Conservation (phyloP, 306 rosid genomes). For the Malus fusca region DNA sequence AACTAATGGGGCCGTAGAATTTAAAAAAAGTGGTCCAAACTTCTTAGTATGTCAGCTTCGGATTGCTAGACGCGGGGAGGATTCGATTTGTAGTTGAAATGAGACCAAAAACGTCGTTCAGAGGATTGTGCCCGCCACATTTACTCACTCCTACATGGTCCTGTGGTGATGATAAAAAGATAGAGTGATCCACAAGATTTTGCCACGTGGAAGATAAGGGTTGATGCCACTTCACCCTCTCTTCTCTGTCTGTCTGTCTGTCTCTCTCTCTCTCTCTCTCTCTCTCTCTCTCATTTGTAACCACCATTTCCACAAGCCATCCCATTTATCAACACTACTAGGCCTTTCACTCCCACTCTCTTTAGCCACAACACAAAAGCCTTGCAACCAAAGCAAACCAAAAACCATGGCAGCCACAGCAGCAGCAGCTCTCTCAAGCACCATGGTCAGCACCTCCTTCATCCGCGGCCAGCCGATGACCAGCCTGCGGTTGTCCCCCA, state of each 20-base stretch:
- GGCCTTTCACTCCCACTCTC: neutral
- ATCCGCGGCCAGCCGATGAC: constrained; percentile 30
- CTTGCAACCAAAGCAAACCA: neutral
- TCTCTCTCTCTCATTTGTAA: neutral
- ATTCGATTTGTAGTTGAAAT: neutral
- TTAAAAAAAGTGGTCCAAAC: no score
- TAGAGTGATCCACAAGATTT: constrained; percentile 7
- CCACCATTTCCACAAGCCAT: constrained; percentile 28
- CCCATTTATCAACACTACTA: constrained; percentile 11
- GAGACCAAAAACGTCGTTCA: neutral
- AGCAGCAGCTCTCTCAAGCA: constrained; percentile 40
- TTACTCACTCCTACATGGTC: neutral
- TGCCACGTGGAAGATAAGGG: constrained; percentile 61
- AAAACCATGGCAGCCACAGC: constrained; percentile 31
- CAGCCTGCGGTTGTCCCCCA: constrained; percentile 36
- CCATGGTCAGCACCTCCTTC: constrained; percentile 56
- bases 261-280: neutral
- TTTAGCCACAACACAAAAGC: neutral
- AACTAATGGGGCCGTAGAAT: no score
- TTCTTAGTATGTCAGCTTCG: no score
- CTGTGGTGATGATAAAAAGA: constrained; percentile 35
- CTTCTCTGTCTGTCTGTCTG: neutral
- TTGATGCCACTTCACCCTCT: constrained; percentile 3
- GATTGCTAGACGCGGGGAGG: no score
- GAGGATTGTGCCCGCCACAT: constrained; percentile 15